Percentiles rank a stretch among this genome's conserved stretches.
These are phyloP conservation scores for Candida lessepsii DNA, from an alignment of 805 yeast species.

Conservation along the genomic window DNA sequence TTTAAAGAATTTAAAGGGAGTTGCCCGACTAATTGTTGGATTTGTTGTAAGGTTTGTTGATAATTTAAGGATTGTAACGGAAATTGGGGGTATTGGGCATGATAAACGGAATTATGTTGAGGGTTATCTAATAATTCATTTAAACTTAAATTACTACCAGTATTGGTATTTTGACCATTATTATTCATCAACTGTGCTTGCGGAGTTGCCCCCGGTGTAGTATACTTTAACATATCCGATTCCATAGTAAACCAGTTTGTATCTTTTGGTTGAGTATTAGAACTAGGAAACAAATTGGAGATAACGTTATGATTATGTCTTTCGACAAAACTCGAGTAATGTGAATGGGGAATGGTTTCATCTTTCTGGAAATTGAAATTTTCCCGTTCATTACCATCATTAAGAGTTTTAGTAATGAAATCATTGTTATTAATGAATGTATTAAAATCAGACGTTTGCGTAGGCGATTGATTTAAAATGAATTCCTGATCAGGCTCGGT, in stretches of 20 bases:
- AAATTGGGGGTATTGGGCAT: not conserved
- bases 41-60: slow-evolving; percentile 7
- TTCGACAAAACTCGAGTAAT: slow-evolving; percentile 18
- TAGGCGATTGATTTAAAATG: slow-evolving; percentile 5
- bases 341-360: slow-evolving; percentile 6
- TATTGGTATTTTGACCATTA: not conserved
- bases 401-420: slow-evolving; percentile 15
- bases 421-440: slow-evolving; percentile 24
- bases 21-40: slow-evolving; percentile 7
- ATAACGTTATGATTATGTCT: slow-evolving; percentile 18
- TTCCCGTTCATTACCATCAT: slow-evolving; percentile 2
- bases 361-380: slow-evolving; percentile 3
- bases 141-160: not conserved
- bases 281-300: slow-evolving; percentile 8
- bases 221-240: slow-evolving; percentile 3
- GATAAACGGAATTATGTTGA: too few relatives aligned
- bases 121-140: not conserved
- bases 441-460: slow-evolving; percentile 15
- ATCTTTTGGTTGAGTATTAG: slow-evolving; percentile 7
- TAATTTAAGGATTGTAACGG: slow-evolving; percentile 3
- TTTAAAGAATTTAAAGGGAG: slow-evolving; percentile 2
- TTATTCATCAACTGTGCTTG: not conserved
- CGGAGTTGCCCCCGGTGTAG: slow-evolving; percentile 1
- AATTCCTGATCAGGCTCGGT: slow-evolving; percentile 4
- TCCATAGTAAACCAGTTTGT: slow-evolving; percentile 6